phyloP scores from a whole-genome alignment of 495 filamentous ascomycete species.

The Sordaria brevicollis region DNA sequence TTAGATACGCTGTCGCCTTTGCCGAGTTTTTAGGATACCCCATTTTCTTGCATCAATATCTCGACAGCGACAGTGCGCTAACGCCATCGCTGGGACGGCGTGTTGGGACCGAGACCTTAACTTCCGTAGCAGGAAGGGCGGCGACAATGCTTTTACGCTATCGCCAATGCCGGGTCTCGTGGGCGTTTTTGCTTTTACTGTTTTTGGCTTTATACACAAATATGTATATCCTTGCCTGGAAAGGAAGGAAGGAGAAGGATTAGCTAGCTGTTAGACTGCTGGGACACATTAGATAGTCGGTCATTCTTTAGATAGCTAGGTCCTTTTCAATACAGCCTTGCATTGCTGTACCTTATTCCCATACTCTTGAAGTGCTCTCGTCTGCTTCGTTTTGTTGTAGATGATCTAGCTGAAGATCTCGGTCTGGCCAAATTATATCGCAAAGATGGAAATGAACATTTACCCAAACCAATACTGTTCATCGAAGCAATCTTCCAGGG shows the following conservation, averaged over 20 bases:
- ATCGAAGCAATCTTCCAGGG: no score
- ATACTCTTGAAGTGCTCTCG: no score
- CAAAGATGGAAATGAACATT: no score
- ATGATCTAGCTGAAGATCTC: no score
- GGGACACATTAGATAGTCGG: neutral
- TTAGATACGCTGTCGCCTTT: slow-evolving; percentile 36
- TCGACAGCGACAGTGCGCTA: slow-evolving; percentile 47
- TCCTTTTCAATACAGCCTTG: neutral
- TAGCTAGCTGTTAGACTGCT: neutral
- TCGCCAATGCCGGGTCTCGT: slow-evolving; percentile 41
- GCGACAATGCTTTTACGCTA: slow-evolving; percentile 47
- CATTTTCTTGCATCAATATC: slow-evolving; percentile 11
- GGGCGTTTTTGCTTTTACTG: slow-evolving; percentile 25
- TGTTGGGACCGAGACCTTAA: slow-evolving; percentile 36
- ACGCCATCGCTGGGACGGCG: slow-evolving; percentile 51
- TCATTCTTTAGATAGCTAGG: neutral
- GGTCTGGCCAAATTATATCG: no score
- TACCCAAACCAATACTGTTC: no score
- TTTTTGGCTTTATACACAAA: neutral
- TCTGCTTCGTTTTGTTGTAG: no score
- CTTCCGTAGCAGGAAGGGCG: slow-evolving; percentile 14
- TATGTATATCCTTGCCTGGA: neutral
- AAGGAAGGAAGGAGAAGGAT: neutral
- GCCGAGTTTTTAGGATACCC: slow-evolving; percentile 10
- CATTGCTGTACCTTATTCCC: neutral